A percentile compares a stretch with the other conserved stretches of the same genome.
Conservation (phyloP, 2,329 filamentous ascomycete species). For the Parafenestella ontariensis region DNA sequence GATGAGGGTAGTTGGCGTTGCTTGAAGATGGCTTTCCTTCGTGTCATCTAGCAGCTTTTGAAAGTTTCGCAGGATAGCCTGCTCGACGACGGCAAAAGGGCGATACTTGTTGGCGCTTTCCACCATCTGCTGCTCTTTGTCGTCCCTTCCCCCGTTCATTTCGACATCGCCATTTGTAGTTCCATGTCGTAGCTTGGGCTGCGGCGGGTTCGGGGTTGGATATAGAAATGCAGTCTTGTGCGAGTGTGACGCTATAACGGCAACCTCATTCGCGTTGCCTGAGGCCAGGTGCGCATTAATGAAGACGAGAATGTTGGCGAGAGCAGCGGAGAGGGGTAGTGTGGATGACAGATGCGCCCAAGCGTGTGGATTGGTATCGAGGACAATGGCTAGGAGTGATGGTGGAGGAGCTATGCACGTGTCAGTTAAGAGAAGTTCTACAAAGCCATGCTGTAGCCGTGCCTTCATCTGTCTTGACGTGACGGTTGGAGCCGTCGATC, state of each 20-base stretch:
- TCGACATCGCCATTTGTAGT: slow-evolving; percentile 33
- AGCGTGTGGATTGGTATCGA: slow-evolving; percentile 96
- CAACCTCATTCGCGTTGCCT: slow-evolving; percentile 91
- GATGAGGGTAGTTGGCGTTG: slow-evolving; percentile 80
- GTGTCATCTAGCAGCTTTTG: slow-evolving; percentile 75
- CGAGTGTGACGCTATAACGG: slow-evolving; percentile 87
- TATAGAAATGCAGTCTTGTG: slow-evolving; percentile 91
- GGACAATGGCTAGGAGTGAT: slow-evolving; percentile 85
- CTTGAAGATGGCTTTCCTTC: slow-evolving; percentile 65
- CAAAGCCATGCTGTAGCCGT: slow-evolving; percentile 1
- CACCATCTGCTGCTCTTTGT: slow-evolving; percentile 30
- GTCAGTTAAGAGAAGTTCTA: slow-evolving; percentile 5
- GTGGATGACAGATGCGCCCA: slow-evolving; percentile 80
- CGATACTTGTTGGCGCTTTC: slow-evolving; percentile 86
- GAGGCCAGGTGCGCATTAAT: slow-evolving; percentile 96
- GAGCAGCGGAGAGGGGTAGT: slow-evolving; percentile 80
- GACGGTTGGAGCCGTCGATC: slow-evolving; percentile 65
- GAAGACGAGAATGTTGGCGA: slow-evolving; percentile 92
- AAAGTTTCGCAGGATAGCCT: slow-evolving; percentile 77
- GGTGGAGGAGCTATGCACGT: slow-evolving; percentile 63
- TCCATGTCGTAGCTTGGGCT: slow-evolving; percentile 21
- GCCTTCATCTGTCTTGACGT: slow-evolving; percentile 48
- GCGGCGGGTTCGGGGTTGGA: slow-evolving; percentile 59
- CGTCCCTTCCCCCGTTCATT: slow-evolving; percentile 33
- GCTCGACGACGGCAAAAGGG: slow-evolving; percentile 86